Conservation (phyloP, 1,284 basidiomycete genomes). For the Trametes pubescens region DNA sequence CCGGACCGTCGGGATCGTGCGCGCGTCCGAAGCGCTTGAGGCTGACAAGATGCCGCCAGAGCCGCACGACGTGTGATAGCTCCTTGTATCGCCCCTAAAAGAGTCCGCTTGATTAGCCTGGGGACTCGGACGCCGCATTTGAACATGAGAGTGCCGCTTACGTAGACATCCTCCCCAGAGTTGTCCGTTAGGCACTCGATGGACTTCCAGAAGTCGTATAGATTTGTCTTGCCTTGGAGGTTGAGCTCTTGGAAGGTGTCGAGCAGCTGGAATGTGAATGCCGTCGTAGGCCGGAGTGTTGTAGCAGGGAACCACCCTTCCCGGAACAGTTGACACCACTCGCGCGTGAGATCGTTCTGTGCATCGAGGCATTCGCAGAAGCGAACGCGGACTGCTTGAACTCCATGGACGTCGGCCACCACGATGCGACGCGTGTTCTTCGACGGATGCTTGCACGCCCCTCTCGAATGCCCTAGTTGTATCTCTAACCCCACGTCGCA, state of each 20-base stretch:
- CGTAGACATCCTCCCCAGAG: background rate
- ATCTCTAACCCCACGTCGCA: background rate
- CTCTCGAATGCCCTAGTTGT: conserved; percentile 30
- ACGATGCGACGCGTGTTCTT: background rate
- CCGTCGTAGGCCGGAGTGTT: background rate
- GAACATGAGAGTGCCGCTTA: too few species aligned
- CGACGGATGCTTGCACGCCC: background rate
- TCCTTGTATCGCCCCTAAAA: conserved; percentile 19
- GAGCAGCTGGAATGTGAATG: background rate
- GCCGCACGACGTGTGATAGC: background rate
- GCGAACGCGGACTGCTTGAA: background rate
- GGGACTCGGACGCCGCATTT: too few species aligned
- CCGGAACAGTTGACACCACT: background rate
- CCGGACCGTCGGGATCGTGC: too few species aligned
- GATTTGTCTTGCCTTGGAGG: background rate
- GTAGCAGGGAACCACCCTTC: background rate
- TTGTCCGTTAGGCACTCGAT: background rate
- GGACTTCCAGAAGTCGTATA: background rate
- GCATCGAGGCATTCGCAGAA: background rate
- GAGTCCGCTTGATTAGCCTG: too few species aligned
- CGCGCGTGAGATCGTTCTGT: background rate
- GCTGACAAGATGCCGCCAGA: too few species aligned
- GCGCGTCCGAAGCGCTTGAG: too few species aligned
- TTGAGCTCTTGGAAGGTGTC: background rate
- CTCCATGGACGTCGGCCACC: background rate